phyloP scores from a whole-genome alignment of 2,329 filamentous ascomycete genomes.

The Myriangium duriaei region DNA sequence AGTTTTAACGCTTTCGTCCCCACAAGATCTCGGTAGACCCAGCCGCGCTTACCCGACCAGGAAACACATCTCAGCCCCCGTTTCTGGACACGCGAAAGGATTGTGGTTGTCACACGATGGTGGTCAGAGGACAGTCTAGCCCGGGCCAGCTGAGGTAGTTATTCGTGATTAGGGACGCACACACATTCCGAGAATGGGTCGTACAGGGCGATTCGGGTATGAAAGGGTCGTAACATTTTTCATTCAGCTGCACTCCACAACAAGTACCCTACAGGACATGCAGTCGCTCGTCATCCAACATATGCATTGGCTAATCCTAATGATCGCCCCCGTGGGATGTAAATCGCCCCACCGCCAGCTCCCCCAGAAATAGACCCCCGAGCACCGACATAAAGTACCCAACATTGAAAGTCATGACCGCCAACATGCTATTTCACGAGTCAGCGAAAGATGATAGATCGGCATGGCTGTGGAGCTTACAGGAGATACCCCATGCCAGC shows the following conservation, averaged over 20 bases:
- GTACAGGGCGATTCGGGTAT: too few species aligned
- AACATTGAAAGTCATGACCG: conserved; percentile 80
- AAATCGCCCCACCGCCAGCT: conserved; percentile 66
- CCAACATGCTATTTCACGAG: conserved; percentile 58
- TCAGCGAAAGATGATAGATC: conserved; percentile 10
- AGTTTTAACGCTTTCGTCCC: conserved; percentile 11
- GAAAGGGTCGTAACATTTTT: too few species aligned
- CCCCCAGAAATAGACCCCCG: conserved; percentile 71
- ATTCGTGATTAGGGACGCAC: too few species aligned
- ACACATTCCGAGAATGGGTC: too few species aligned
- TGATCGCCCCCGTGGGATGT: conserved; percentile 25
- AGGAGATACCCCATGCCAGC: conserved; percentile 73
- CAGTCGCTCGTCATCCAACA: conserved; percentile 22
- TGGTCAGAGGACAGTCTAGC: too few species aligned
- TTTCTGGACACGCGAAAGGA: too few species aligned
- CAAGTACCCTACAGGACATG: neutral
- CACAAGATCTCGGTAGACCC: too few species aligned
- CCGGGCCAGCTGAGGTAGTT: too few species aligned
- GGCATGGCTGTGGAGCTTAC: conserved; percentile 42
- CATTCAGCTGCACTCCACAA: too few species aligned
- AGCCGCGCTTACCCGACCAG: too few species aligned
- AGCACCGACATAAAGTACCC: conserved; percentile 77
- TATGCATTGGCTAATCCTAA: conserved; percentile 1
- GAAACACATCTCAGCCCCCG: too few species aligned
- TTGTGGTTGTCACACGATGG: too few species aligned